A percentile compares a stretch with the other conserved stretches of the same genome.
Evolutionary conservation across 2,329 filamentous ascomycete genomes (phyloP).

Genomic region (Epichloe scottii): DNA sequence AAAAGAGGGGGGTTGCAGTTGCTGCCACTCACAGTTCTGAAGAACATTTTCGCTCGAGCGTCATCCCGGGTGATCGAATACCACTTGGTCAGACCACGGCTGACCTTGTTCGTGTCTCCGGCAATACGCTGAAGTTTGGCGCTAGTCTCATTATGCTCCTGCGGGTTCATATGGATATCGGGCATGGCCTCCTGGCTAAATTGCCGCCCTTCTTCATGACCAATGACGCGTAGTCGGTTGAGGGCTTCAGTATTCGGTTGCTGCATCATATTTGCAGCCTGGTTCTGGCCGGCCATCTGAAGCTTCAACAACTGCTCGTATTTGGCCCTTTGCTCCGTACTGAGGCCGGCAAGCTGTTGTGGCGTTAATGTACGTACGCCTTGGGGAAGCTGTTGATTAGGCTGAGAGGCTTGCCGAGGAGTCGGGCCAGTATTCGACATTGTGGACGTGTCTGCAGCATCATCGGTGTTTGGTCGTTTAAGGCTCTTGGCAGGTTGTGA

Average conservation of each 20-base stretch:
- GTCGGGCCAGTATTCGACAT: constrained; percentile 10
- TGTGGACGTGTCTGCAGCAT: constrained; percentile 20
- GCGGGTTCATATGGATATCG: constrained; percentile 33
- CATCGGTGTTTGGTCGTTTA: constrained; percentile 39
- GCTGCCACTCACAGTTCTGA: constrained; percentile 34
- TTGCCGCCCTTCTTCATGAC: constrained; percentile 28
- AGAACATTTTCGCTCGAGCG: constrained; percentile 36
- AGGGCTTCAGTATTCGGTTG: constrained; percentile 14
- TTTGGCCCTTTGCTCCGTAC: constrained; percentile 31
- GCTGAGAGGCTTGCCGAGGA: constrained; percentile 14
- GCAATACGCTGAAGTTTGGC: constrained; percentile 30
- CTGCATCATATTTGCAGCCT: constrained; percentile 8
- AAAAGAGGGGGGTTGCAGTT: not conserved
- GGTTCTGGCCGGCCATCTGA: constrained; percentile 15
- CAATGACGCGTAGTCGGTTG: constrained; percentile 22
- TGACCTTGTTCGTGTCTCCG: constrained; percentile 31
- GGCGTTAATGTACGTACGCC: constrained; percentile 14
- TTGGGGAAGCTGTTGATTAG: constrained; percentile 13
- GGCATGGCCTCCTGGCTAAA: constrained; percentile 27
- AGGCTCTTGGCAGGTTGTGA: constrained; percentile 27
- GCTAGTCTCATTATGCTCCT: constrained; percentile 31
- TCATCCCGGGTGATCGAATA: constrained; percentile 37
- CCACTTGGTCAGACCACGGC: constrained; percentile 33
- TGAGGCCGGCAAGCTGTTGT: constrained; percentile 26
- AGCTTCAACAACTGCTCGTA: constrained; percentile 27